Base-by-base conservation (phyloP, 2,329 filamentous ascomycete genomes). In the Seiridium cupressi region DNA sequence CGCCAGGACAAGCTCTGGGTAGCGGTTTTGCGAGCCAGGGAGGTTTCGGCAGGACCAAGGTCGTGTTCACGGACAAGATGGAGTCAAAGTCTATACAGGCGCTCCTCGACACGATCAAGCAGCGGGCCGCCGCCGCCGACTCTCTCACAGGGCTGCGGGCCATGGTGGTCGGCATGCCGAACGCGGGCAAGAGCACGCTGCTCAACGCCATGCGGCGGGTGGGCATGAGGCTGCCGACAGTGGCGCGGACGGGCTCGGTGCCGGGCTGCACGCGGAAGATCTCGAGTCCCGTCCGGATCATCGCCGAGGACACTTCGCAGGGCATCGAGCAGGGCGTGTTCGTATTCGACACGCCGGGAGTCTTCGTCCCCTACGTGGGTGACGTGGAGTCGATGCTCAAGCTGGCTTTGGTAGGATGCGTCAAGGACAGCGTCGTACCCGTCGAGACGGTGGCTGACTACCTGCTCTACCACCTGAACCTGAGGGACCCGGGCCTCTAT, bases 151-250 rank as follows among this genome's bases (percentile, higher is more conserved):
- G 93, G n/a, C 84, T 92, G 66, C 86, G 93, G 54, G 85, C 93
- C 60, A 84, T 99, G 73, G 86, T 98, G 1, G 93, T 98, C 11
- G 95, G 95, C 59, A 97, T 99, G 93, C 95, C 95, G 42, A 99
- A 99, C 72, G 92, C 97, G 0, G 95, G 95, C 42, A 99, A 99
- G 77, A 96, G 92, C 51, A 93, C 93, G 1, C 81, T 99, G n/a
- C 85, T 99, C 47, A 99, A 99, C 74, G 85, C 88, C 13, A 83
- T 98, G 54, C 89, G 95, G 26, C 84, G 81, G 46, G 79, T 83
- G 18, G 92, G 92, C 46, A 83, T 91, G 65, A 68, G 68, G 40
- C 70, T 72, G 13, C 64, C 73, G 35, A 96, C 94, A 72, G 93
- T 88, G 1, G 91, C 93, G 44, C 82, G 80, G 63, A 97, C 93